Percentiles rank a stretch among this genome's conserved stretches.
Evolutionary conservation across 2,329 filamentous ascomycete species (phyloP).

Genomic region (Alternaria brassicicola): DNA sequence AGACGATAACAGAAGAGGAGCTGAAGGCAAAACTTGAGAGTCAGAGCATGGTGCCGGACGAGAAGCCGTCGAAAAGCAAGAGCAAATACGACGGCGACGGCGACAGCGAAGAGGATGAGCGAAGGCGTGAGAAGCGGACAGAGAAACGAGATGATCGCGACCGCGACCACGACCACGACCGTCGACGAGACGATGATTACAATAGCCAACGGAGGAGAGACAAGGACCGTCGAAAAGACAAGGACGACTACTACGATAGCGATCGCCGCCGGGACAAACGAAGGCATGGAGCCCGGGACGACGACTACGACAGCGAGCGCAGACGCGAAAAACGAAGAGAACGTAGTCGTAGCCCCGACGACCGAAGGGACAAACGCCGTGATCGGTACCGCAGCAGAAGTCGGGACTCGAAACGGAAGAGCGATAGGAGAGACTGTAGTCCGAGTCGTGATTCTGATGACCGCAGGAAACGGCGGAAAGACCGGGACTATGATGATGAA

Average conservation of each 20-base stretch:
- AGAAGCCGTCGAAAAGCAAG: constrained; percentile 35
- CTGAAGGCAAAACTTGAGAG: constrained; percentile 59
- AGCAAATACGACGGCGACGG: constrained; percentile 25
- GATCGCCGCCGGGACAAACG: constrained; percentile 29
- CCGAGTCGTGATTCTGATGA: constrained; percentile 31
- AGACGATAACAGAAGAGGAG: constrained; percentile 67
- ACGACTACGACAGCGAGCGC: constrained; percentile 22
- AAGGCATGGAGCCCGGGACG: constrained; percentile 22
- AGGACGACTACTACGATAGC: constrained; percentile 27
- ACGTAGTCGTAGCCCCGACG: constrained; percentile 37
- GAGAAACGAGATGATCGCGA: constrained; percentile 20
- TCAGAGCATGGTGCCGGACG: constrained; percentile 52
- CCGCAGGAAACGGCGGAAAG: constrained; percentile 31
- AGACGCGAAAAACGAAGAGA: constrained; percentile 20
- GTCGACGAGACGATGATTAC: constrained; percentile 25
- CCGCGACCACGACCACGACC: constrained; percentile 25
- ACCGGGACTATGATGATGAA: constrained; percentile 33
- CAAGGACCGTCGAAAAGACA: constrained; percentile 25
- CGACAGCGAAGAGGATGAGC: constrained; percentile 23
- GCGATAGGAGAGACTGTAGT: constrained; percentile 26
- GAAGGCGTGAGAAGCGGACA: constrained; percentile 25
- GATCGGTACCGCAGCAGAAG: constrained; percentile 35
- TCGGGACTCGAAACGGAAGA: constrained; percentile 27
- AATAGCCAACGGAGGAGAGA: constrained; percentile 29
- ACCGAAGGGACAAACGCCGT: constrained; percentile 26